These are phyloP conservation scores for Candida smagusa DNA, from an alignment of 1,139 yeast genomes.

Conservation along the genomic window DNA sequence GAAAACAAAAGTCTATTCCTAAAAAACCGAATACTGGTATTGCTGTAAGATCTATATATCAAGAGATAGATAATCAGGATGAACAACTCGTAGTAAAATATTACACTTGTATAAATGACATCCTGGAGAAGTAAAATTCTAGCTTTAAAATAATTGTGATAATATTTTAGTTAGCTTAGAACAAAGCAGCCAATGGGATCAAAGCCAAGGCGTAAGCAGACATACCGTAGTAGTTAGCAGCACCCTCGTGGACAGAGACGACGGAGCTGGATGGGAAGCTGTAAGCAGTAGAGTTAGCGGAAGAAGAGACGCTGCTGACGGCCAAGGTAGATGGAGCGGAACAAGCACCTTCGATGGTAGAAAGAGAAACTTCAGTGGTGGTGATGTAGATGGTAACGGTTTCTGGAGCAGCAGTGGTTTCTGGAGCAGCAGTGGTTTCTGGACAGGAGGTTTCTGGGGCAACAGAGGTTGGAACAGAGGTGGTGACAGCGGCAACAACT, in stretches of 20 bases:
- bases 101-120: background rate
- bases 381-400: constrained; percentile 5
- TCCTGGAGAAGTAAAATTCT: background rate
- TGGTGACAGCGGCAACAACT: constrained; percentile 2
- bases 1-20: too few species aligned
- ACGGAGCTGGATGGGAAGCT: constrained; percentile 10
- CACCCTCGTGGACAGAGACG: constrained; percentile 5
- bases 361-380: constrained; percentile 3
- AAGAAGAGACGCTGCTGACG: constrained; percentile 4
- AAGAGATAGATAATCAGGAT: background rate
- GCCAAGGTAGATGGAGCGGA: constrained; percentile 1
- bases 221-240: constrained; percentile 15
- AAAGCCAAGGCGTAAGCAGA: constrained; percentile 15
- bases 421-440: constrained; percentile 9
- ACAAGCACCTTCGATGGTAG: constrained; percentile 5
- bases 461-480: constrained; percentile 1
- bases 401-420: constrained; percentile 7
- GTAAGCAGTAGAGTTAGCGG: constrained; percentile 14
- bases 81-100: constrained; percentile 3
- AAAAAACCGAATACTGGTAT: too few species aligned
- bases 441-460: constrained; percentile 13
- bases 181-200: constrained; percentile 24
- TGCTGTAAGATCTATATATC: too few species aligned
- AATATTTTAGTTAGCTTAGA: constrained; percentile 13
- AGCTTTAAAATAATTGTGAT: constrained; percentile 6